These are phyloP conservation scores for Immersiporthe knoxdaviesiana DNA, from an alignment of 2,329 filamentous ascomycete species.

Conservation along the genomic window DNA sequence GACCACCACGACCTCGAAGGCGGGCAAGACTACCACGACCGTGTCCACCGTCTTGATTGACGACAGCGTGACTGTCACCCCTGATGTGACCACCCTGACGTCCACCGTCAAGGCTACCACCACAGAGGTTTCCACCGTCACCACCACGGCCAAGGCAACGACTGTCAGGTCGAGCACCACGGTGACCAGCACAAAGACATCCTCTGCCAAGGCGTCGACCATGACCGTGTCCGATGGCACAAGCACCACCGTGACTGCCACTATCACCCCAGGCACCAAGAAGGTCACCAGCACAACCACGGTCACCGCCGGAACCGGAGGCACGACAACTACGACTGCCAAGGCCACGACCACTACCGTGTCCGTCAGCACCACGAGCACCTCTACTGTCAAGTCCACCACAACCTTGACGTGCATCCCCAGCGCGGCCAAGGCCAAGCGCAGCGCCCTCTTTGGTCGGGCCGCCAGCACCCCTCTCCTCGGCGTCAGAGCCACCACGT, in stretches of 20 bases:
- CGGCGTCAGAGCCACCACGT: background rate
- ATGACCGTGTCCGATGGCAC: background rate
- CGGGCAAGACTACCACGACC: background rate
- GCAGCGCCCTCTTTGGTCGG: background rate
- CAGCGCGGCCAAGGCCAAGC: constrained; percentile 11
- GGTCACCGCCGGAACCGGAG: constrained; percentile 25
- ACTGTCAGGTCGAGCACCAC: constrained; percentile 9
- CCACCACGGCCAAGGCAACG: constrained; percentile 7
- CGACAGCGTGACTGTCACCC: background rate
- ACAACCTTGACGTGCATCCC: constrained; percentile 31
- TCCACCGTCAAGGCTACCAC: constrained; percentile 5
- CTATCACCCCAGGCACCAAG: constrained; percentile 34
- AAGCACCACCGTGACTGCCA: constrained; percentile 24
- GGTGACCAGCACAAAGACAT: background rate
- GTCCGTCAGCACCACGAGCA: constrained; percentile 31
- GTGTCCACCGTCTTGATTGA: background rate
- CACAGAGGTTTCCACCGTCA: background rate
- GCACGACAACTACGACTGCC: constrained; percentile 28
- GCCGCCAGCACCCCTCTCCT: background rate
- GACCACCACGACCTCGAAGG: background rate
- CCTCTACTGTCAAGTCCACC: constrained; percentile 30
- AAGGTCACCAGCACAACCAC: constrained; percentile 40
- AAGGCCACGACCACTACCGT: constrained; percentile 28
- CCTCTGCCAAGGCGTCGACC: background rate
- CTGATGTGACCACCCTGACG: background rate